Conservation (phyloP, 1,284 basidiomycete genomes). For the Tilletia indica region DNA sequence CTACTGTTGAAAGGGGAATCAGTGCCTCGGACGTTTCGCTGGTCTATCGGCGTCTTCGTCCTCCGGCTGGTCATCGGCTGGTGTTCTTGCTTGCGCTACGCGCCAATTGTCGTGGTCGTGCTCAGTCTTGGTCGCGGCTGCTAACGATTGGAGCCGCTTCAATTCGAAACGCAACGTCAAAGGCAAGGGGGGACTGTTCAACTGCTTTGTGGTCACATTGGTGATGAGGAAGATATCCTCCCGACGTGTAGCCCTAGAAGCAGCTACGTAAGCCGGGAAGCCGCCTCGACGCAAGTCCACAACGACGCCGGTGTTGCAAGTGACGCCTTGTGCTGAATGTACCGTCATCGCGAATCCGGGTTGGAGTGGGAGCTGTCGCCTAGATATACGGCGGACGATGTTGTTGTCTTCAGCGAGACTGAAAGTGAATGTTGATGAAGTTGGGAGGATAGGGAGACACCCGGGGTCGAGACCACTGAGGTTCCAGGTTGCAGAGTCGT, state of each 20-base stretch:
- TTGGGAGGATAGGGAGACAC: background rate
- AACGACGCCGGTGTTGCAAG: background rate
- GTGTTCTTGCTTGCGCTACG: no score
- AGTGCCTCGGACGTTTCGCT: no score
- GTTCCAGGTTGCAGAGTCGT: background rate
- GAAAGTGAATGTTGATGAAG: background rate
- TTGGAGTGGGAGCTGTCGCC: background rate
- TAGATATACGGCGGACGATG: background rate
- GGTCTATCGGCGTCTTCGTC: no score
- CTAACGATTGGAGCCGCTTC: no score
- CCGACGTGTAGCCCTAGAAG: background rate
- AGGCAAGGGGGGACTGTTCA: background rate
- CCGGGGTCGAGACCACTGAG: background rate
- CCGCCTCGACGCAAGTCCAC: background rate
- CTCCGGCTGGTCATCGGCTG: no score
- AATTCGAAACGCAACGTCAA: no score
- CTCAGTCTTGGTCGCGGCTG: no score
- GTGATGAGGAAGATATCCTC: background rate
- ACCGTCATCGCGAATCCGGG: background rate
- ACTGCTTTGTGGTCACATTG: background rate
- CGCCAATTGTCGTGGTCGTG: no score
- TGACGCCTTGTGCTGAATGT: constrained; percentile 5
- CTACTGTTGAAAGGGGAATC: no score
- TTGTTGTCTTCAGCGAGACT: no score
- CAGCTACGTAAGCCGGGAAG: background rate